Percentiles rank a stretch among this genome's conserved stretches.
phyloP scores from a whole-genome alignment of 495 filamentous ascomycete genomes.

The Lepraria neglecta region DNA sequence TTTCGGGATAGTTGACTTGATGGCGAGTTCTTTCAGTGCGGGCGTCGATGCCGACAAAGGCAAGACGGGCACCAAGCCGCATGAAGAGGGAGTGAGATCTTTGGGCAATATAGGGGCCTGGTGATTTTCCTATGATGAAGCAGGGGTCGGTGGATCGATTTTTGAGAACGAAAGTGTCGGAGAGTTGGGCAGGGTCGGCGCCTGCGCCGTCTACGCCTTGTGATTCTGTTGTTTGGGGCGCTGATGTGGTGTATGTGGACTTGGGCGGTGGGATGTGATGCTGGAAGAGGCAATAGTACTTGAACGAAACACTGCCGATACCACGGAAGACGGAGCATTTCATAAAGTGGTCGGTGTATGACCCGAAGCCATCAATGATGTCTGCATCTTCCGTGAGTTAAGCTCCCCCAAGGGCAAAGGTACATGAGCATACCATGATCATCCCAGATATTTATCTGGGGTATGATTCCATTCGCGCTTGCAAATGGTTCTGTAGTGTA shows the following conservation, averaged over 20 bases:
- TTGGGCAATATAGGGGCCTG: slow-evolving; percentile 76
- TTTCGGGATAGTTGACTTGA: slow-evolving; percentile 85
- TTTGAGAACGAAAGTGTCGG: slow-evolving; percentile 61
- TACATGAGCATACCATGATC: slow-evolving; percentile 60
- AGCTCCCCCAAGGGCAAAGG: neutral
- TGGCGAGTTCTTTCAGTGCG: slow-evolving; percentile 87
- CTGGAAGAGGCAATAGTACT: slow-evolving; percentile 93
- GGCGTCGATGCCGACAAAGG: slow-evolving; percentile 82
- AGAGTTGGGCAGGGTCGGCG: slow-evolving; percentile 58
- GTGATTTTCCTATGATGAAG: slow-evolving; percentile 70
- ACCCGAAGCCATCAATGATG: slow-evolving; percentile 90
- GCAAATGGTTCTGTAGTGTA: slow-evolving; percentile 80
- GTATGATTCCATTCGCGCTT: slow-evolving; percentile 75
- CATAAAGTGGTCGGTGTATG: slow-evolving; percentile 92
- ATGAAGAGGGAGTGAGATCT: slow-evolving; percentile 73
- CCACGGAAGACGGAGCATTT: slow-evolving; percentile 83
- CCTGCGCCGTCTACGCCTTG: slow-evolving; percentile 44
- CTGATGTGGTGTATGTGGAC: slow-evolving; percentile 74
- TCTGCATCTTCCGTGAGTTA: slow-evolving; percentile 33
- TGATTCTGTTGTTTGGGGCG: slow-evolving; percentile 45
- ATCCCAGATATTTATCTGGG: slow-evolving; percentile 93
- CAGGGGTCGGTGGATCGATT: slow-evolving; percentile 56
- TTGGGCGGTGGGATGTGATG: slow-evolving; percentile 79
- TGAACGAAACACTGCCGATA: slow-evolving; percentile 78
- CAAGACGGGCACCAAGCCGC: slow-evolving; percentile 76